These are phyloP conservation scores for Colletotrichum phormii DNA, from an alignment of 2,329 filamentous ascomycete species.

Conservation along the genomic window DNA sequence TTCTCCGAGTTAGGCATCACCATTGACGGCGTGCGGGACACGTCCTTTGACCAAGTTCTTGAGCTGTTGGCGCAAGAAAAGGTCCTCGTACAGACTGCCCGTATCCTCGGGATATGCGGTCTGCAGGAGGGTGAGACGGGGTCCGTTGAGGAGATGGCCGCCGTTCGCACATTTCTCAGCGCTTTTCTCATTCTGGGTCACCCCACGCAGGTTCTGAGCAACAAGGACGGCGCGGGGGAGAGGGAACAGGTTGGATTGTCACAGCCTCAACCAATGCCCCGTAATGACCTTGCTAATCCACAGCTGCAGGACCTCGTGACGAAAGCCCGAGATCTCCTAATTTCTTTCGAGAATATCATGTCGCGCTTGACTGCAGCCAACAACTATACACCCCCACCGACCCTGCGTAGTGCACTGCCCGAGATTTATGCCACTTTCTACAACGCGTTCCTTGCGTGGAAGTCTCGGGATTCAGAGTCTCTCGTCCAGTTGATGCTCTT, in stretches of 20 bases:
- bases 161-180: constrained; percentile 81
- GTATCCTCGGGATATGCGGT: constrained; percentile 76
- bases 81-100: constrained; percentile 74
- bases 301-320: constrained; percentile 78
- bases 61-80: constrained; percentile 74
- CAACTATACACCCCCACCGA: constrained; percentile 73
- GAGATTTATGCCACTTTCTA: constrained; percentile 80
- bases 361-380: constrained; percentile 74
- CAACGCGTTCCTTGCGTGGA: constrained; percentile 86
- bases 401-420: constrained; percentile 71
- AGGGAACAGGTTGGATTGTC: constrained; percentile 66
- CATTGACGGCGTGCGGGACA: constrained; percentile 76
- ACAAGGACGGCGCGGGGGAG: constrained; percentile 70
- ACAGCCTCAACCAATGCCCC: constrained; percentile 56
- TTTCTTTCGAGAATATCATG: constrained; percentile 81
- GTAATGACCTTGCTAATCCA: constrained; percentile 69
- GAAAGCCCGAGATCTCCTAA: constrained; percentile 81
- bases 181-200: constrained; percentile 85
- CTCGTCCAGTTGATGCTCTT: constrained; percentile 88
- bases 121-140: constrained; percentile 73
- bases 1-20: constrained; percentile 76
- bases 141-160: constrained; percentile 75
- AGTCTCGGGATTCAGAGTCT: constrained; percentile 81
- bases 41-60: constrained; percentile 80
- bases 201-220: constrained; percentile 81